These are phyloP conservation scores for Xylaria venustula DNA, from an alignment of 495 filamentous ascomycete species.

Conservation along the genomic window DNA sequence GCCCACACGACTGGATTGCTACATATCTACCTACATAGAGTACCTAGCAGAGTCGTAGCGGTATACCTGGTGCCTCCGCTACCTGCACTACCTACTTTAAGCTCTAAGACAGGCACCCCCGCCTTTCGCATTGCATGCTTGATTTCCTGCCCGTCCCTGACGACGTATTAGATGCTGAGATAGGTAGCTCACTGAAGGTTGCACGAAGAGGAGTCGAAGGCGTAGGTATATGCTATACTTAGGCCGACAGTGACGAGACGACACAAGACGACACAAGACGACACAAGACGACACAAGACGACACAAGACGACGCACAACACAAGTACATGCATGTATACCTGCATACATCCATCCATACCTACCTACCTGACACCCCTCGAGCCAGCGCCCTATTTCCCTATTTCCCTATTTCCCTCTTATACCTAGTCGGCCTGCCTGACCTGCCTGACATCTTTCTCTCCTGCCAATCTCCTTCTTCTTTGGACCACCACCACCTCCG, in stretches of 20 bases:
- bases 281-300: too few relatives aligned
- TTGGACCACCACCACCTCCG: background rate
- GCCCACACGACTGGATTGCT: background rate
- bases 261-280: too few relatives aligned
- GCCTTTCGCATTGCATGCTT: background rate
- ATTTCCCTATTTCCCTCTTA: background rate
- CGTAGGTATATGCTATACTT: too few relatives aligned
- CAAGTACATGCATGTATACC: too few relatives aligned
- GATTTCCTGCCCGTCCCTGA: background rate
- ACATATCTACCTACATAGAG: too few relatives aligned
- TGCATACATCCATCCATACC: background rate
- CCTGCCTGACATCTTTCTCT: slow-evolving; percentile 17
- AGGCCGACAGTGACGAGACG: too few relatives aligned
- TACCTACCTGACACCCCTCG: background rate
- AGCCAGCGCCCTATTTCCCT: background rate
- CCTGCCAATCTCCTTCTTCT: slow-evolving; percentile 10
- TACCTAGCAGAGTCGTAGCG: too few relatives aligned
- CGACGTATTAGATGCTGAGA: background rate
- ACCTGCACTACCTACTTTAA: background rate
- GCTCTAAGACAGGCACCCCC: background rate
- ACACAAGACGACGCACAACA: too few relatives aligned
- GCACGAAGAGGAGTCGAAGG: background rate
- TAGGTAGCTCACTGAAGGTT: background rate
- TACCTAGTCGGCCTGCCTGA: slow-evolving; percentile 11
- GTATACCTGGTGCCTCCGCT: too few relatives aligned